These are phyloP conservation scores for Magnolia kwangsiensis DNA, from an alignment of 164 flowering plant genomes.

Conservation along the genomic window DNA sequence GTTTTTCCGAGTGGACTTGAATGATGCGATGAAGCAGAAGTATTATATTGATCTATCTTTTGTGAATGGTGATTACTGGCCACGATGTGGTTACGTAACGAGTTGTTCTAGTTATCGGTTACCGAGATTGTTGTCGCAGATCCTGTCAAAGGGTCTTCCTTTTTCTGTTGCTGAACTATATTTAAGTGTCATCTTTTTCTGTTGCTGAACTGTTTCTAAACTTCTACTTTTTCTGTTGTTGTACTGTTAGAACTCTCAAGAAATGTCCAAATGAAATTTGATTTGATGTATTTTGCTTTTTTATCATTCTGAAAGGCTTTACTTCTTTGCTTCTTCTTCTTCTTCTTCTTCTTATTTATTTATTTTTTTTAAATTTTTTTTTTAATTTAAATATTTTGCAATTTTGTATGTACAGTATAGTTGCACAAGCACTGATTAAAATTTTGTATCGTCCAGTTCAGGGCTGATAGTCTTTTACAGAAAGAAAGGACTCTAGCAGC, in stretches of 20 bases:
- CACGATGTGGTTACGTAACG: neutral
- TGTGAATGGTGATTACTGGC: neutral
- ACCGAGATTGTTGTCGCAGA: neutral
- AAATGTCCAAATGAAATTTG: no score
- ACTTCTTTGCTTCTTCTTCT: no score
- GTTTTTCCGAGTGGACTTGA: neutral
- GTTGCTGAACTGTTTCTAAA: no score
- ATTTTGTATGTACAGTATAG: neutral
- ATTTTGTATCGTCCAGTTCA: neutral
- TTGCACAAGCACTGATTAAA: neutral
- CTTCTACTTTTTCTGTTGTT: no score
- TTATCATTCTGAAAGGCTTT: no score
- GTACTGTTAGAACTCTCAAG: no score
- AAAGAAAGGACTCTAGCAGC: neutral
- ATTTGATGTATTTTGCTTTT: no score
- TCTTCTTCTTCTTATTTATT: no score
- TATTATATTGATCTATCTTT: no score
- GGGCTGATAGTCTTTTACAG: neutral
- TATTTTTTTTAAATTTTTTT: no score
- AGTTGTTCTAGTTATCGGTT: neutral
- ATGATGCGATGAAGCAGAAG: neutral
- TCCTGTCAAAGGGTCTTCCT: neutral
- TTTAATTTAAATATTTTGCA: neutral
- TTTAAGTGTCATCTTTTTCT: no score
- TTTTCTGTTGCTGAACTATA: neutral